phyloP scores from a whole-genome alignment of 2,329 filamentous ascomycete genomes.

The Colletotrichum sojae region DNA sequence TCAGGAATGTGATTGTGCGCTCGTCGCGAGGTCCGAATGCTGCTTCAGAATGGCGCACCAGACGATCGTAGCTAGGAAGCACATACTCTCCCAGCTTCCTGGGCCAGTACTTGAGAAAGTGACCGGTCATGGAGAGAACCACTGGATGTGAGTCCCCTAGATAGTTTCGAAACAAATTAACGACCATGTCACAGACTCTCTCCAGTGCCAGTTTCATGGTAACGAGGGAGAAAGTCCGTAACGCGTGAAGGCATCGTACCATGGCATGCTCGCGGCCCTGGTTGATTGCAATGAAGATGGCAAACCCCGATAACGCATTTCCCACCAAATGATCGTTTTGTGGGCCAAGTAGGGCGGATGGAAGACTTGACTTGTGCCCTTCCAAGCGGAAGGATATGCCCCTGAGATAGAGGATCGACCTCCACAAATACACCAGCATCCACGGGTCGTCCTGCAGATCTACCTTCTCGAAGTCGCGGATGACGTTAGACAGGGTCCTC shows the following conservation, averaged over 20 bases:
- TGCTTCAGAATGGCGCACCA: neutral
- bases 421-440: constrained; percentile 14
- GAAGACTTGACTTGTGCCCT: neutral
- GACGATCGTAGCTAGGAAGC: constrained; percentile 1
- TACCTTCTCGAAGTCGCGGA: neutral
- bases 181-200: neutral
- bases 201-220: constrained; percentile 4
- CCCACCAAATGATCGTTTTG: constrained; percentile 3
- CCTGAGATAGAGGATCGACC: constrained; percentile 1
- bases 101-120: constrained; percentile 10
- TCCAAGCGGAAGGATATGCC: constrained; percentile 3
- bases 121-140: neutral
- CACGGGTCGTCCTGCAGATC: neutral
- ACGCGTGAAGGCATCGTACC: neutral
- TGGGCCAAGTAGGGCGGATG: neutral
- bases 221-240: neutral
- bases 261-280: neutral
- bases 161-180: neutral
- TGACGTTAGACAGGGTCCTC: neutral
- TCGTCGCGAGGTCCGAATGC: neutral
- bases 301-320: neutral
- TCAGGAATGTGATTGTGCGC: constrained; percentile 4
- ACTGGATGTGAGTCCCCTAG: constrained; percentile 3
- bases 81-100: neutral
- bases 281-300: neutral